Evolutionary conservation across 345 rosid species (phyloP), one percentile per base, ranked within the genome.

Genomic region (Populus nigra): DNA sequence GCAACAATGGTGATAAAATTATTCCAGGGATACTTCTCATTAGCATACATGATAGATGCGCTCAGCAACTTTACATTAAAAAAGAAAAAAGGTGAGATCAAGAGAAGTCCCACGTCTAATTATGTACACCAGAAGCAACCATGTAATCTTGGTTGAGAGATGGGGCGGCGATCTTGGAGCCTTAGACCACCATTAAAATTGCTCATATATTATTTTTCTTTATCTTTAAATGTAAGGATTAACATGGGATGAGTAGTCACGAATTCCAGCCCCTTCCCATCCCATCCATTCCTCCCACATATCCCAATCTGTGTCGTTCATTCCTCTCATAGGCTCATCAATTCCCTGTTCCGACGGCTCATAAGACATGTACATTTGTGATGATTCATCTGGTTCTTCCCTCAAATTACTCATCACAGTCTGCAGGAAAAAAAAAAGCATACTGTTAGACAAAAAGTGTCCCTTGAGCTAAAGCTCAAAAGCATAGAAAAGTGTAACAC

Each of bases 261-360:
- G 77, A 31, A 91, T 91, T 33, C 98, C 97, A 47, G 94, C 99
- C 43, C 99, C 98, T 85, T 95, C 99, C 96, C 98, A 95, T 17
- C 97, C 98, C 99, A 95, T 95, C 98, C 99, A 95, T 76, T 91
- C 98, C 16, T 95, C 99, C 98, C 99, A 93, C 79, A 94, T 55
- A 38, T 89, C 97, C 76, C 88, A 90, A 38, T 92, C 94, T 25
- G 88, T 86, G 74, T 92, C 92, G 45, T 86, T 47, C 91, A 86
- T 85, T 80, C 90, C 98, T 41, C 85, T 82, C 73, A 84, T 78
- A n/a, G 85, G 83, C 61, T 90, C 97, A 8, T 88, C 87, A 0
- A 45, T 59, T 18, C 77, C 91, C 67, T 78, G 72, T 76, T 89
- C 91, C 13, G 66, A 82, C n/a, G 88, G 41, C 73, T 85, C 80